A percentile compares a stretch with the other conserved stretches of the same genome.
phyloP scores from a whole-genome alignment of 768 basidiomycete genomes.

The Cystoderma amianthinum region DNA sequence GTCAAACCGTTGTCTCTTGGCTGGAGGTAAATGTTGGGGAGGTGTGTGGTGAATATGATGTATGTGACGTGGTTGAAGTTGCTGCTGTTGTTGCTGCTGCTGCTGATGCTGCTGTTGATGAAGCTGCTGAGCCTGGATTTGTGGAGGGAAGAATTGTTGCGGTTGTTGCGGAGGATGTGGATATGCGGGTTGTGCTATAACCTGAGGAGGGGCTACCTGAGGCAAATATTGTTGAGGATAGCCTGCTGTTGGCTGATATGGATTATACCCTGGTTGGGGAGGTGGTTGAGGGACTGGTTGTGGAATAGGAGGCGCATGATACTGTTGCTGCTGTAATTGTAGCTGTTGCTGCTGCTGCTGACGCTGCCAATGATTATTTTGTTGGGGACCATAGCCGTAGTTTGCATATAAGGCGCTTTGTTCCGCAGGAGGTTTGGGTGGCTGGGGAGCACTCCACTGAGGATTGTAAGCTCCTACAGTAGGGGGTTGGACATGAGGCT shows the following conservation, averaged over 20 bases:
- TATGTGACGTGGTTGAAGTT: slow-evolving; percentile 40
- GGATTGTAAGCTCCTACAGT: slow-evolving; percentile 47
- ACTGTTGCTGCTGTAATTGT: slow-evolving; percentile 42
- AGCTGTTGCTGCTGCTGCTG: slow-evolving; percentile 55
- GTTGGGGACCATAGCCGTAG: slow-evolving; percentile 81
- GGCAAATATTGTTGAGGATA: slow-evolving; percentile 65
- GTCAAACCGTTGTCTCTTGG: slow-evolving; percentile 88
- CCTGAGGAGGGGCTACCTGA: slow-evolving; percentile 49
- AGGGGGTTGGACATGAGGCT: slow-evolving; percentile 45
- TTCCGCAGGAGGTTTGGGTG: slow-evolving; percentile 63
- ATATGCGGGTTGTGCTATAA: slow-evolving; percentile 43
- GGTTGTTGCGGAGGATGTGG: slow-evolving; percentile 37
- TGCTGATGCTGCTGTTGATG: slow-evolving; percentile 35
- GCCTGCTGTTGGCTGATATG: slow-evolving; percentile 64
- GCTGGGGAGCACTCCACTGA: slow-evolving; percentile 62
- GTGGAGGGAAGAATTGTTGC: slow-evolving; percentile 40
- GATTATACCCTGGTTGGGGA: slow-evolving; percentile 61
- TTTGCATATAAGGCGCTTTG: slow-evolving; percentile 86
- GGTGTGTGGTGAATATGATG: slow-evolving; percentile 57
- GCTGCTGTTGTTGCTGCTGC: slow-evolving; percentile 44
- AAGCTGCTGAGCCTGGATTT: slow-evolving; percentile 36
- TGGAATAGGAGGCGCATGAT: slow-evolving; percentile 38
- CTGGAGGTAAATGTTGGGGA: slow-evolving; percentile 83
- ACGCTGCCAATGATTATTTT: slow-evolving; percentile 50
- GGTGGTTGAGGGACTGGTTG: slow-evolving; percentile 51